Evolutionary conservation across 768 basidiomycete species (phyloP).

Genomic region (Tylopilus balloui): DNA sequence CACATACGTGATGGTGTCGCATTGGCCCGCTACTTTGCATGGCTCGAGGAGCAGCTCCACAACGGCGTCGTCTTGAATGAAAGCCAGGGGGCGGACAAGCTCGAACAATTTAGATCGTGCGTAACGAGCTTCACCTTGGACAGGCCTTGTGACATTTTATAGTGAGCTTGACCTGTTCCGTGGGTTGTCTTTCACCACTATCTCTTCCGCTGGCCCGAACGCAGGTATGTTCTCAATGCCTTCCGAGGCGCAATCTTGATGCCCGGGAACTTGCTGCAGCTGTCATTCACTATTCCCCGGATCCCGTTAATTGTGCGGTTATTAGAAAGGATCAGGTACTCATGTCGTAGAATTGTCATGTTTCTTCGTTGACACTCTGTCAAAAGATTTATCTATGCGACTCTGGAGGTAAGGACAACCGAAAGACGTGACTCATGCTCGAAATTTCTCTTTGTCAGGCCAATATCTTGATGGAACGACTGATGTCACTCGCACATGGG

Average conservation of each 20-base stretch:
- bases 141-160: background rate
- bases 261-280: constrained; percentile 39
- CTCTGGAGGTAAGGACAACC: constrained; percentile 59
- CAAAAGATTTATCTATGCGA: constrained; percentile 72
- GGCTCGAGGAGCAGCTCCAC: constrained; percentile 83
- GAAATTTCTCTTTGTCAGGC: constrained; percentile 32
- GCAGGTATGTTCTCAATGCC: constrained; percentile 51
- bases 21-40: constrained; percentile 84
- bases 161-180: constrained; percentile 78
- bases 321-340: constrained; percentile 71
- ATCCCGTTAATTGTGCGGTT: constrained; percentile 63
- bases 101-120: constrained; percentile 80
- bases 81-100: constrained; percentile 69
- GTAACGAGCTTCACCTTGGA: constrained; percentile 25
- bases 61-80: constrained; percentile 65
- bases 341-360: background rate
- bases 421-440: background rate
- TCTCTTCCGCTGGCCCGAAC: constrained; percentile 90
- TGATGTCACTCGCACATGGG: constrained; percentile 89
- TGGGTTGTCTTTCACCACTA: constrained; percentile 88
- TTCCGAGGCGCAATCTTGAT: background rate
- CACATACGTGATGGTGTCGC: constrained; percentile 91
- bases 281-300: constrained; percentile 91
- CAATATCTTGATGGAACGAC: constrained; percentile 95
- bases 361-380: constrained; percentile 34